Evolutionary conservation across 2,329 filamentous ascomycete species (phyloP).

Genomic region (Hyphodiscus sp.): DNA sequence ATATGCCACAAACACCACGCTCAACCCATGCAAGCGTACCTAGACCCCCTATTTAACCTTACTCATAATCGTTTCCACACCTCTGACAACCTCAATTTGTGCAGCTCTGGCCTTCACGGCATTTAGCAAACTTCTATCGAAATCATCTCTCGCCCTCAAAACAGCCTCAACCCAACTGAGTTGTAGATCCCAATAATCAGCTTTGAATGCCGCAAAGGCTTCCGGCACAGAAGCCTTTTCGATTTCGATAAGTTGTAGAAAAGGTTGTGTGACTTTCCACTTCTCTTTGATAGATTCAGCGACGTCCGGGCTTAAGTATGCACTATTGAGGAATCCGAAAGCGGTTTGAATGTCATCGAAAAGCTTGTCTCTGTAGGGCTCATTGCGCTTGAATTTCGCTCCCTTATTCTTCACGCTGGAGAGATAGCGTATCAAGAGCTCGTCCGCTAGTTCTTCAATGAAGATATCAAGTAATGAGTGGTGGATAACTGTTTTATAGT

Average conservation of each 20-base stretch:
- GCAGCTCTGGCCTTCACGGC: constrained; percentile 84
- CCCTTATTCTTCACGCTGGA: constrained; percentile 80
- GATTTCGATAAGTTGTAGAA: constrained; percentile 71
- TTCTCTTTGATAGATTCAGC: constrained; percentile 73
- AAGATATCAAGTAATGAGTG: constrained; percentile 85
- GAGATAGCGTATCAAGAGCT: constrained; percentile 82
- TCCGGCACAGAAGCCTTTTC: constrained; percentile 68
- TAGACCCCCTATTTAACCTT: constrained; percentile 61
- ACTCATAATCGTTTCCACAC: constrained; percentile 88
- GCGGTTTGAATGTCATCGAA: constrained; percentile 87
- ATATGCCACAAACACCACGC: constrained; percentile 7
- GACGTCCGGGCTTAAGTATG: constrained; percentile 57
- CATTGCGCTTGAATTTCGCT: constrained; percentile 77
- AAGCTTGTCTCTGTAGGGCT: constrained; percentile 89
- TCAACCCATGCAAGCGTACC: not conserved
- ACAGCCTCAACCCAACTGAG: constrained; percentile 95
- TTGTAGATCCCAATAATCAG: constrained; percentile 85
- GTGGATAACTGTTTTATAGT: constrained; percentile 80
- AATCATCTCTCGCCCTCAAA: constrained; percentile 80
- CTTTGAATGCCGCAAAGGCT: constrained; percentile 79
- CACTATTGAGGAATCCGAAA: constrained; percentile 77
- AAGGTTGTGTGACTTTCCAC: constrained; percentile 84
- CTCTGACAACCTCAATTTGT: constrained; percentile 72
- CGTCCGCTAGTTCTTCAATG: constrained; percentile 86
- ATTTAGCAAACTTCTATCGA: constrained; percentile 84